Conservation (phyloP, 108 stramenopile genomes). For the Skeletonema tropicum region DNA sequence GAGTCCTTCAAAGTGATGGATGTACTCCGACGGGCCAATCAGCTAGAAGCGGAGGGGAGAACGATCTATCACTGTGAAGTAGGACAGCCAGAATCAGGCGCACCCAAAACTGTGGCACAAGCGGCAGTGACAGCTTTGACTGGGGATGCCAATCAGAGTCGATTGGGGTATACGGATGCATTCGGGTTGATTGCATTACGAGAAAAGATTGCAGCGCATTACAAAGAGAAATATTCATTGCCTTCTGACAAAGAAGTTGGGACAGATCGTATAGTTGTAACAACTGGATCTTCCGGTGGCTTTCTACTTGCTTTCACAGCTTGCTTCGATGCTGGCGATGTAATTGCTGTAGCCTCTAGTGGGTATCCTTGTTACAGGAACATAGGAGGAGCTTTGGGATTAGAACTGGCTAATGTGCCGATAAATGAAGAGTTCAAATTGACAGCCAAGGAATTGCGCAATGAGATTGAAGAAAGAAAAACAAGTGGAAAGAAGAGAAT, state of each 20-base stretch:
- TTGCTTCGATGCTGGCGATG: conserved; percentile 88
- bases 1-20: conserved; percentile 93
- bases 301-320: conserved; percentile 89
- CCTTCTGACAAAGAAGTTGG: conserved; percentile 34
- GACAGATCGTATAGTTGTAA: conserved; percentile 75
- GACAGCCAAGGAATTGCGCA: conserved; percentile 73
- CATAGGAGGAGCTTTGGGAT: conserved; percentile 80
- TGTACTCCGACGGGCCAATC: conserved; percentile 79
- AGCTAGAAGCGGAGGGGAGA: conserved; percentile 64
- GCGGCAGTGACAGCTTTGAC: conserved; percentile 72
- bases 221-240: conserved; percentile 58
- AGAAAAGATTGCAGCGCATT: conserved; percentile 71
- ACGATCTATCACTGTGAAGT: conserved; percentile 86
- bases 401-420: conserved; percentile 62
- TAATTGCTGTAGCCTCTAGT: conserved; percentile 76
- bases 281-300: conserved; percentile 87
- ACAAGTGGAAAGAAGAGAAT: conserved; percentile 43
- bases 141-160: conserved; percentile 24
- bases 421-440: conserved; percentile 85
- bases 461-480: conserved; percentile 57
- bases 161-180: conserved; percentile 90
- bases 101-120: conserved; percentile 70
- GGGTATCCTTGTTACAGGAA: conserved; percentile 97
- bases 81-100: conserved; percentile 88
- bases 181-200: conserved; percentile 82